phyloP scores from a whole-genome alignment of 2,329 filamentous ascomycete species.

The Septoria petroselini region DNA sequence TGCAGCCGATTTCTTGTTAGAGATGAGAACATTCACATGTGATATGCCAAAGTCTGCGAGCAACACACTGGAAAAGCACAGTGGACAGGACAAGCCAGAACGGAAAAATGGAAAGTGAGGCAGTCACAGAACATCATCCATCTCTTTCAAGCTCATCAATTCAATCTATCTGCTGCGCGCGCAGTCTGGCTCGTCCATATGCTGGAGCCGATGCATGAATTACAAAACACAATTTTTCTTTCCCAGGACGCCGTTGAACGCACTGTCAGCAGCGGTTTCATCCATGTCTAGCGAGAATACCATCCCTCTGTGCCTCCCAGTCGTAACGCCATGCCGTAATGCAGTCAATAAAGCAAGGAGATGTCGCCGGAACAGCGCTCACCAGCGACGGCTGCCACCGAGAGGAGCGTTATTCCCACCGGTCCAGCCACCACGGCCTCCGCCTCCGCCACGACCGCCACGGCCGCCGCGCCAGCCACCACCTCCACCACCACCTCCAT shows the following conservation, averaged over 20 bases:
- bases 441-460: slow-evolving; percentile 39
- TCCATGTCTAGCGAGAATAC: slow-evolving; percentile 12
- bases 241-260: slow-evolving; percentile 4
- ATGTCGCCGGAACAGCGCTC: slow-evolving; percentile 10
- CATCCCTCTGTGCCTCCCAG: slow-evolving; percentile 19
- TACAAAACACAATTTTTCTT: slow-evolving; percentile 2
- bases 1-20: too few relatives aligned
- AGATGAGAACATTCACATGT: too few relatives aligned
- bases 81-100: too few relatives aligned
- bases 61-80: too few relatives aligned
- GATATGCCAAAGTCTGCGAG: too few relatives aligned
- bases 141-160: slow-evolving; percentile 3
- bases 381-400: slow-evolving; percentile 57
- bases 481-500: slow-evolving; percentile 77
- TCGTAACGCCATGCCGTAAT: slow-evolving; percentile 26
- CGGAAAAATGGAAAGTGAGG: too few relatives aligned
- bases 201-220: slow-evolving; percentile 16
- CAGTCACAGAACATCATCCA: background rate
- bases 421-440: slow-evolving; percentile 47
- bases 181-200: slow-evolving; percentile 11
- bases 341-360: slow-evolving; percentile 12
- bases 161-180: slow-evolving; percentile 7
- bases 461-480: slow-evolving; percentile 57
- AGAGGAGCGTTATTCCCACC: slow-evolving; percentile 58
- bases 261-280: slow-evolving; percentile 15